Base-by-base conservation (phyloP, 257 asterid genomes). In the Przewalskia tangutica region DNA sequence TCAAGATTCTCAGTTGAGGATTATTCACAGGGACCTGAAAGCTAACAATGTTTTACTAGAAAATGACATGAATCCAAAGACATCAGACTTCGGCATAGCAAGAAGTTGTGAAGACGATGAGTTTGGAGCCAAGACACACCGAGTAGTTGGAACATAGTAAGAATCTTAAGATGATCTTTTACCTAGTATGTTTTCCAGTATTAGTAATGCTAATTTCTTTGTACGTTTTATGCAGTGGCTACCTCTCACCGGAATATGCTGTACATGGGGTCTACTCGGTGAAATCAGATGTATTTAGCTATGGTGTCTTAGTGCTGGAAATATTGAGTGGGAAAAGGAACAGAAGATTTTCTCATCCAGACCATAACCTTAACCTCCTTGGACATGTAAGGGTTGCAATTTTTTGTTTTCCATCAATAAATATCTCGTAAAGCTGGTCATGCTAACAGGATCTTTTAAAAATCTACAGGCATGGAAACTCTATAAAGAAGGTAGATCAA, bases 91-190 rank as follows among this genome's bases (percentile, higher is more conserved):
- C 0, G 88, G 88, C 54, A 64, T 86, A 51, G 88, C 88, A 2
- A 66, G 85, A 83, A 77, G 77, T 53, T 83, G 82, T 48, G 86
- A 80, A 46, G 88, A 85, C 27, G 84, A 86, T n/a, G 84, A 86
- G 79, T 81, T 85, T 20, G 88, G 85, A 77, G 86, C 88, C 20
- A 86, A 86, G 79, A 83, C 88, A 6, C 84, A 66, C 60, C 86
- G 83, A 76, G 86, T 86, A n/a, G 86, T 83, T 4, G 88, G 88
- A 81, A 86, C 88, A 83, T 81, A 85, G 88, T 86, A 86, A 53
- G 85, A 82, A 13, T 78, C 79, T 50, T n/a, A 77, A 77, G 64
- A 77, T 51, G 44, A 51, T 13, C 3, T 76, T 77, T 13, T 77
- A 77, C 34, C 12, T 20, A 48, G 59, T 48, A 71, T 54, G 86